Percentiles rank a stretch among this genome's conserved stretches.
These are phyloP conservation scores for Vicia sativa DNA, from an alignment of 306 rosid species.

Conservation along the genomic window DNA sequence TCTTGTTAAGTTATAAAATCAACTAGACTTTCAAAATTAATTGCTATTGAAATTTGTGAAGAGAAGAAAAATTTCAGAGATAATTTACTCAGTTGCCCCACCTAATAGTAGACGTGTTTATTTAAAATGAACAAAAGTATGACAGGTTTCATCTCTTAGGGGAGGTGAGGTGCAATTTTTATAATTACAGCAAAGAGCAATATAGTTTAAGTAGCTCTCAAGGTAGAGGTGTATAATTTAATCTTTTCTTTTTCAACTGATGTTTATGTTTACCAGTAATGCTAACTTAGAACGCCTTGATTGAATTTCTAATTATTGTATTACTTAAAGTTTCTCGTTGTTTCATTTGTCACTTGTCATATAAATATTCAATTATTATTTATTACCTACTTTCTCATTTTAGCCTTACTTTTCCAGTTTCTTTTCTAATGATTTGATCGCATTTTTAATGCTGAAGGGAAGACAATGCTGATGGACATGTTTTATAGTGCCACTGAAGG, in stretches of 20 bases:
- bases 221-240: neutral
- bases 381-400: conserved; percentile 11
- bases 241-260: conserved; percentile 8
- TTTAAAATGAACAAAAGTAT: neutral
- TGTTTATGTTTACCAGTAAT: conserved; percentile 28
- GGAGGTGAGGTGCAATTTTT: neutral
- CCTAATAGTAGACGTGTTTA: neutral
- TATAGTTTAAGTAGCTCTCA: conserved; percentile 1
- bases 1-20: neutral
- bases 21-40: neutral
- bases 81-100: neutral
- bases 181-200: neutral
- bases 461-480: conserved; percentile 99
- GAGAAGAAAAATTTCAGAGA: neutral
- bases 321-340: conserved; percentile 31
- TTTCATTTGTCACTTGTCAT: conserved; percentile 17
- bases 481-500: conserved; percentile 81
- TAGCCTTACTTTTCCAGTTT: conserved; percentile 19
- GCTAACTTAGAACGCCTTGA: conserved; percentile 29
- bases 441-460: conserved; percentile 58
- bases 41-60: neutral
- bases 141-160: neutral
- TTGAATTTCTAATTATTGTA: conserved; percentile 25
- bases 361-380: too few relatives aligned
- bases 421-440: conserved; percentile 31